Evolutionary conservation across 345 rosid genomes (phyloP).

Genomic region (Eutrema heterophyllum): DNA sequence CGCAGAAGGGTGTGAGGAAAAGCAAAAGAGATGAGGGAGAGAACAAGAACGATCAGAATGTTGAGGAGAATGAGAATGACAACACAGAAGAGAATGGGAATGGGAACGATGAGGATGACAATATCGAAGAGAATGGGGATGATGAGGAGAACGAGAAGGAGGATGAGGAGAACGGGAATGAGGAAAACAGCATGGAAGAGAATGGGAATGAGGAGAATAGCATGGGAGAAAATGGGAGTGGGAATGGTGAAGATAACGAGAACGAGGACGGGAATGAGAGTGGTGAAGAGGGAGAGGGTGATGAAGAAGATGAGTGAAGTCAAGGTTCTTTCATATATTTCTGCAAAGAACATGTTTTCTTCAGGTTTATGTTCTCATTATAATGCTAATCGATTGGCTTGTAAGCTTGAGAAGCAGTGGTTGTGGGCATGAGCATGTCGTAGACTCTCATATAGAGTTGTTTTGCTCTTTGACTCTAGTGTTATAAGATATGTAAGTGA

Average conservation of each 20-base stretch:
- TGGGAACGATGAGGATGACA: slow-evolving; percentile 7
- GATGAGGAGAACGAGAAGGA: background rate
- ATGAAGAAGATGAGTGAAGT: slow-evolving; percentile 20
- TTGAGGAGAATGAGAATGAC: background rate
- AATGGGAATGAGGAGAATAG: background rate
- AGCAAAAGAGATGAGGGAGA: slow-evolving; percentile 19
- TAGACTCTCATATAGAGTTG: background rate
- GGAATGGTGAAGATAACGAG: background rate
- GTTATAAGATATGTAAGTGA: background rate
- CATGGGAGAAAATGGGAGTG: background rate
- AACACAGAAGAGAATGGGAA: background rate
- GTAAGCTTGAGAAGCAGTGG: background rate
- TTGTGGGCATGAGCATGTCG: background rate
- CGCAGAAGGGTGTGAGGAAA: slow-evolving; percentile 31
- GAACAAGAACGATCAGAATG: background rate
- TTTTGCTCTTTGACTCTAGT: background rate
- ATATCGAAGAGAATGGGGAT: background rate
- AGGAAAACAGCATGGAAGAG: slow-evolving; percentile 1
- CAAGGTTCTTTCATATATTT: background rate
- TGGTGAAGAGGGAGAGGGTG: slow-evolving; percentile 4
- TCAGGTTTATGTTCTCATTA: slow-evolving; percentile 1
- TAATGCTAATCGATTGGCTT: background rate
- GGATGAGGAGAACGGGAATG: background rate
- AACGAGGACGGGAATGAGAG: background rate
- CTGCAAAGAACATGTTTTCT: background rate